phyloP scores from a whole-genome alignment of 257 asterid species.

The Jaltomata sinuosa region DNA sequence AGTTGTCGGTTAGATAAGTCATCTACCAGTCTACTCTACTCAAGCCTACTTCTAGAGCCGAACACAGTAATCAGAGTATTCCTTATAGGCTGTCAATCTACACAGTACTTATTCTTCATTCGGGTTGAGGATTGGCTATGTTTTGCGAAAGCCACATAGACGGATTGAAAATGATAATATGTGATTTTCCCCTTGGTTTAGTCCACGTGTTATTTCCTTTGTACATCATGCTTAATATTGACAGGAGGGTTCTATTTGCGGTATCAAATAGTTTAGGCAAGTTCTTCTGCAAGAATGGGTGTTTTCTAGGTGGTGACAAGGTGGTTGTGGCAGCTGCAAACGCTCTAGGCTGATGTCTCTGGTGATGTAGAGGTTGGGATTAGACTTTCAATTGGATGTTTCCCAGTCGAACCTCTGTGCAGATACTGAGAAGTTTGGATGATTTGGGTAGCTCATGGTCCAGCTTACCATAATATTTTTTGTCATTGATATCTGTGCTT shows the following conservation, averaged over 20 bases:
- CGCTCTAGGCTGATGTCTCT: neutral
- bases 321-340: neutral
- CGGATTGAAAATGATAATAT: neutral
- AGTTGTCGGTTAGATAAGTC: neutral
- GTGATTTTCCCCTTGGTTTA: neutral
- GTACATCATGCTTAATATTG: neutral
- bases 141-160: neutral
- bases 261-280: neutral
- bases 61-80: neutral
- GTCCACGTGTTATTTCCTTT: neutral
- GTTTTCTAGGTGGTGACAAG: neutral
- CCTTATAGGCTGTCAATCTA: neutral
- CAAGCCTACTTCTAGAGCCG: neutral
- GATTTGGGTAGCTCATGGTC: neutral
- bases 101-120: neutral
- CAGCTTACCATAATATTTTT: neutral
- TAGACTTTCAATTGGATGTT: neutral
- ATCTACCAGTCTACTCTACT: neutral
- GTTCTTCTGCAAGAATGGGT: neutral
- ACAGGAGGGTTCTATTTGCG: neutral
- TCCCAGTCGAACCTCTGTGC: neutral
- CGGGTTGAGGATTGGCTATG: neutral
- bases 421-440: neutral
- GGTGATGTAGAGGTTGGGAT: neutral
- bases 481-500: neutral